These are phyloP conservation scores for Suillus clintonianus DNA, from an alignment of 768 basidiomycete genomes.

Conservation along the genomic window DNA sequence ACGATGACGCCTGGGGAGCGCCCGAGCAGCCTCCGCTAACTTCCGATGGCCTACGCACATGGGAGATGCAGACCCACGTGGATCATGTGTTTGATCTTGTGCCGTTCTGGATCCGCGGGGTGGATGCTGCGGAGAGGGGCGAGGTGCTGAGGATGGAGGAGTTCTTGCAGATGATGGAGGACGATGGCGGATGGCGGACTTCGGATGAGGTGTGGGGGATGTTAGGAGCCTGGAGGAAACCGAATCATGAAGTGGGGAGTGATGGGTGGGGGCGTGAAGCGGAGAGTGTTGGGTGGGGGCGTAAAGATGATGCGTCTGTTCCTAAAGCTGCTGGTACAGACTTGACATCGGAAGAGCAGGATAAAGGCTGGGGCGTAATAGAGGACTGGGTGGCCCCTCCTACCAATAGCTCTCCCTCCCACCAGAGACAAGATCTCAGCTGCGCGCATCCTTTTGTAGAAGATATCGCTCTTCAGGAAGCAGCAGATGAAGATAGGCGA, in stretches of 20 bases:
- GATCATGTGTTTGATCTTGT: constrained; percentile 52
- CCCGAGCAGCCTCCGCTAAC: constrained; percentile 30
- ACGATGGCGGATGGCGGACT: constrained; percentile 32
- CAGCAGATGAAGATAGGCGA: constrained; percentile 40
- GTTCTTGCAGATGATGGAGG: constrained; percentile 46
- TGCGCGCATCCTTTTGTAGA: constrained; percentile 46
- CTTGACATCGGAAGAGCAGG: constrained; percentile 13
- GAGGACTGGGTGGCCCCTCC: constrained; percentile 16
- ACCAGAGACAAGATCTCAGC: constrained; percentile 4
- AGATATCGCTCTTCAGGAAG: constrained; percentile 41
- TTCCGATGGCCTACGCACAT: constrained; percentile 26
- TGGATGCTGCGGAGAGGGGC: constrained; percentile 49
- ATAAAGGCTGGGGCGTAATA: constrained; percentile 19
- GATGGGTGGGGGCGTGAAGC: constrained; percentile 14
- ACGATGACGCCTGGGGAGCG: constrained; percentile 29
- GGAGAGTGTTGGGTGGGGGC: constrained; percentile 10
- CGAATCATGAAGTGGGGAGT: not conserved
- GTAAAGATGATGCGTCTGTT: constrained; percentile 12
- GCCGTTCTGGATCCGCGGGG: constrained; percentile 53
- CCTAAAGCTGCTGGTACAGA: constrained; percentile 20
- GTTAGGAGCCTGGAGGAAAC: constrained; percentile 26
- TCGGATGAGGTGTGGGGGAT: constrained; percentile 29
- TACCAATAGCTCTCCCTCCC: not conserved
- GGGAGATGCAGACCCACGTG: constrained; percentile 37
- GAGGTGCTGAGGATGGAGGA: constrained; percentile 44